Conservation (phyloP, 495 filamentous ascomycete species). For the Hypoxylon cercidicola region DNA sequence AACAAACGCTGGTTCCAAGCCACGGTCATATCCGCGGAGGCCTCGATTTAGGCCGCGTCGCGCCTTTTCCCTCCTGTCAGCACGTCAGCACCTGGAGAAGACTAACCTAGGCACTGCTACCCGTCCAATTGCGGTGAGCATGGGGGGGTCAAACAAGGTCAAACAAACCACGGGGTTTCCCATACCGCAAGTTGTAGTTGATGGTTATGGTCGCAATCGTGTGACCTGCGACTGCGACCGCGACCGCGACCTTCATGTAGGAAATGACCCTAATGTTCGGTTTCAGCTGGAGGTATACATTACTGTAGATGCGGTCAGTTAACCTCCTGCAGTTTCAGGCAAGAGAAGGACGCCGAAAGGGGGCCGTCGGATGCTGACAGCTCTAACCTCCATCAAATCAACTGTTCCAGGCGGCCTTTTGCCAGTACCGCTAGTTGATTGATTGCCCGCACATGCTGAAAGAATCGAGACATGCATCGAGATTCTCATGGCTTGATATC, state of each 20-base stretch:
- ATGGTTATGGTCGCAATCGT: slow-evolving; percentile 17
- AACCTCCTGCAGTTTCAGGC: slow-evolving; percentile 37
- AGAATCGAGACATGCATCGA: slow-evolving; percentile 11
- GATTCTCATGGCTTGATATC: not conserved
- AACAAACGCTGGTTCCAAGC: slow-evolving; percentile 28
- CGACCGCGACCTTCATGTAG: slow-evolving; percentile 13
- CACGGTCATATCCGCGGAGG: slow-evolving; percentile 34
- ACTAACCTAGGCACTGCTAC: slow-evolving; percentile 1
- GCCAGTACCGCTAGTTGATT: slow-evolving; percentile 12
- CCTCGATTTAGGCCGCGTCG: slow-evolving; percentile 23
- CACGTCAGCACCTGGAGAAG: slow-evolving; percentile 28
- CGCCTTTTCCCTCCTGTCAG: slow-evolving; percentile 27
- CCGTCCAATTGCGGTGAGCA: slow-evolving; percentile 21
- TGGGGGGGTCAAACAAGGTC: not conserved
- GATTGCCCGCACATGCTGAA: not conserved
- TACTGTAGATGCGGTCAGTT: slow-evolving; percentile 11
- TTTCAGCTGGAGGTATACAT: slow-evolving; percentile 35
- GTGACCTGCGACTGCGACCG: not conserved
- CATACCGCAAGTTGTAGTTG: not conserved
- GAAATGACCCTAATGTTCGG: slow-evolving; percentile 21
- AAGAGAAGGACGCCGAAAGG: slow-evolving; percentile 29
- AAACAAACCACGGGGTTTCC: not conserved
- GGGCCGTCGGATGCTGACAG: slow-evolving; percentile 12
- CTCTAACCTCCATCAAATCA: slow-evolving; percentile 12
- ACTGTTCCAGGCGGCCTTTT: not conserved